Base-by-base conservation (phyloP, 257 asterid species). In the Salvia miltiorrhiza region DNA sequence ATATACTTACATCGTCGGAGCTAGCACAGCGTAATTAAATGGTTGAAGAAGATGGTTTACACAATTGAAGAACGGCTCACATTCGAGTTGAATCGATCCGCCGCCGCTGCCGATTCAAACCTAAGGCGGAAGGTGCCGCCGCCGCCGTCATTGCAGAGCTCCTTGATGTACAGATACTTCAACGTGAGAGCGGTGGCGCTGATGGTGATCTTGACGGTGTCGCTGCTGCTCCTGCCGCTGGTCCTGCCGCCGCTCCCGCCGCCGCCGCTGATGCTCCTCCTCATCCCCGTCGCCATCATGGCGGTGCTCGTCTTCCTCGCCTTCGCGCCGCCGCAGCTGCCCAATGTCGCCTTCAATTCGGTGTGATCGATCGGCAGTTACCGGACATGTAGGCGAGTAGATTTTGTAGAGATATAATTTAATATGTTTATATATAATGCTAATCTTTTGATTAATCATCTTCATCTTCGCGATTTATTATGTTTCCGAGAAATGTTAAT, bases 191-290 rank as follows among this genome's bases (percentile, higher is more conserved):
- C 7, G 7, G 20, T 73, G 0, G 32, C 73, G 0, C 12, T 80
- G 30, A 84, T 87, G 93, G 44, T 72, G 45, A 10, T 70, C 28
- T 30, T 82, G 0, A 73, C 90, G 60, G 44, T 73, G 23, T 63
- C 84, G 65, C 93, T 90, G 37, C 24, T 82, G 37, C 14, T 84
- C 21, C 80, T 90, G 77, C 96, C 96, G 77, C 75, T 81, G 5
- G 30, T 86, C 23, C 84, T 87, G 24, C 96, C 96, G 14, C 89
- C 95, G 56, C 88, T 87, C 5, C 87, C 93, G 28, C 95, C 95
- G 24, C 95, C 95, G 59, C 88, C 90, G 5, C 63, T 61, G 17
- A 1, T 70, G 75, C 57, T 88, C 49, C 90, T 88, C 48, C 64
- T 78, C 58, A 24, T 82, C 63, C 95, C 95, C 32, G 81, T 88